These are phyloP conservation scores for Adansonia madagascariensis DNA, from an alignment of 441 rosid genomes.

Conservation along the genomic window DNA sequence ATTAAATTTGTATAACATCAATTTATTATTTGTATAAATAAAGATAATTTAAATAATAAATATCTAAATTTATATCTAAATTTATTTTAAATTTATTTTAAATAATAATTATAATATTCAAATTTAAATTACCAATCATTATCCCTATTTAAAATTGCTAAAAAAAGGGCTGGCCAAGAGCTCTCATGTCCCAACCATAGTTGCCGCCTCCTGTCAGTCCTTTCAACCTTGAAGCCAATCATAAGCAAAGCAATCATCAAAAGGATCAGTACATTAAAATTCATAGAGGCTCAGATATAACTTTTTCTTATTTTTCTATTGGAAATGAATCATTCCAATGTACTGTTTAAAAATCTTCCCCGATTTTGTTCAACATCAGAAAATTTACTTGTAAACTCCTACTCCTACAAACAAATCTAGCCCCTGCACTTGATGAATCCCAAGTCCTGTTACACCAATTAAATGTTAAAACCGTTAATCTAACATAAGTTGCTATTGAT, in stretches of 20 bases:
- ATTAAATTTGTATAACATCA: too few species aligned
- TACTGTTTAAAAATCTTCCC: constrained; percentile 31
- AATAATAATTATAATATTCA: too few species aligned
- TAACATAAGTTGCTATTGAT: constrained; percentile 35
- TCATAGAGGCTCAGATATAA: constrained; percentile 21
- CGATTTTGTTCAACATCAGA: constrained; percentile 33
- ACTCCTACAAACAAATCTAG: constrained; percentile 34
- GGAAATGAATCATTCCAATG: constrained; percentile 42
- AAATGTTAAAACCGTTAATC: constrained; percentile 30
- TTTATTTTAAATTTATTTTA: too few species aligned
- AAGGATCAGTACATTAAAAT: background rate
- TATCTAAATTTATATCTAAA: too few species aligned
- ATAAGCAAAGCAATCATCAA: background rate
- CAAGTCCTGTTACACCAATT: constrained; percentile 37
- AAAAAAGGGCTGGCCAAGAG: background rate
- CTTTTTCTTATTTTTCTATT: constrained; percentile 35
- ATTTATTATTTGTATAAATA: too few species aligned
- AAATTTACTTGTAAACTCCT: constrained; percentile 46
- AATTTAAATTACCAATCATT: too few species aligned
- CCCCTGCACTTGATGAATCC: constrained; percentile 26
- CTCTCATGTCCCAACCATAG: background rate
- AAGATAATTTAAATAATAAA: too few species aligned
- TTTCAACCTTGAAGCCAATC: constrained; percentile 7
- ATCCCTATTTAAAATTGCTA: too few species aligned
- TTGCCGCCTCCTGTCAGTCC: background rate